Base-by-base conservation (phyloP, 345 rosid species). In the Eucalyptus coolabah region DNA sequence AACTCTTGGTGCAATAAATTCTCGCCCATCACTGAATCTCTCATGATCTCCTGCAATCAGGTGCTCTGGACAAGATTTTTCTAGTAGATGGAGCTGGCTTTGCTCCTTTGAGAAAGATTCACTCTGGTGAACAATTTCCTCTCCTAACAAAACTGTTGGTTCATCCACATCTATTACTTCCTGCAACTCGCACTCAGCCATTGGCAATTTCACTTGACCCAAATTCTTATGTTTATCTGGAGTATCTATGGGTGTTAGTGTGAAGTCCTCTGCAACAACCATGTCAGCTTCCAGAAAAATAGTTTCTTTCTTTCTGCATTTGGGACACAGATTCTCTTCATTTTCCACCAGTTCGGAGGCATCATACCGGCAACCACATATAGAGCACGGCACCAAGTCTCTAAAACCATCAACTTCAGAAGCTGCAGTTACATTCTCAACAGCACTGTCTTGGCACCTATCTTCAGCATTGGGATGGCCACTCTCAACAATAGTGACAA, bases 241-340 rank as follows among this genome's bases (percentile, higher is more conserved):
- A 88, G 88, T 77, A 37, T 89, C 89, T 50, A 87, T 42, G 89
- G 95, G 90, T 86, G 65, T 63, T 23, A 86, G 67, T 42, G 91
- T 88, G 83, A 88, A 90, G 89, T 92, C 94, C 90, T 91, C 95
- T 63, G 89, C 86, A 88, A 89, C 87, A 90, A 63, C 83, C 86
- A 88, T 89, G 89, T 90, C 88, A 56, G 47, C 83, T 40, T 77
- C 83, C 45, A 40, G 47, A 77, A 56, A 91, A 50, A 93, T 86
- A 90, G 86, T 89, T 86, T 91, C 92, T 91, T 93, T 93, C 92
- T 90, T 91, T 88, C 92, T 89, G 95, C 99, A 98, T 89, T 96
- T 95, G 54, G 92, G 92, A 93, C 99, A 98, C 88, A 96, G 94
- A 90, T 91, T 87, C 88, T 88, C 87, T 67, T 95, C 95, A 88